Evolutionary conservation across 768 basidiomycete genomes (phyloP).

Genomic region (Dacryopinax spathularia): DNA sequence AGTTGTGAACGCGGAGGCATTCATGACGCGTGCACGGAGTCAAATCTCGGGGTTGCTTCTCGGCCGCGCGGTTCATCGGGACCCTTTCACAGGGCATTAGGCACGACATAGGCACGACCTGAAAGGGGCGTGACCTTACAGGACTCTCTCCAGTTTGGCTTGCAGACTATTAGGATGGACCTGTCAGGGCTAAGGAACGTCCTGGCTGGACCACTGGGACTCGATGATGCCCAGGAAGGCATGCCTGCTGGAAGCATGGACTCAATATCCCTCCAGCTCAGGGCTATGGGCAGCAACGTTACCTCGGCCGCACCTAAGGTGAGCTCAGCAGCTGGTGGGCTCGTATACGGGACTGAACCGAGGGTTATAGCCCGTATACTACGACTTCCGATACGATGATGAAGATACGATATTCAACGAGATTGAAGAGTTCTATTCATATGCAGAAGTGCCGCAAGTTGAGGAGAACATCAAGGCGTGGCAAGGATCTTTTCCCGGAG

Average conservation of each 20-base stretch:
- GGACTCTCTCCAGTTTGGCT: not conserved
- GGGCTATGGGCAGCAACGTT: not conserved
- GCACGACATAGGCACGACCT: too few relatives aligned
- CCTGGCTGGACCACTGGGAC: not conserved
- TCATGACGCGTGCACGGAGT: slow-evolving; percentile 2
- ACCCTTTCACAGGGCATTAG: too few relatives aligned
- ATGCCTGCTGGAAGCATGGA: not conserved
- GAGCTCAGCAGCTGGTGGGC: not conserved
- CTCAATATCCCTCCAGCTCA: not conserved
- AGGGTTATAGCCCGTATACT: slow-evolving; percentile 27
- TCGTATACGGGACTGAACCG: not conserved
- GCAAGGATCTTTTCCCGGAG: slow-evolving; percentile 67
- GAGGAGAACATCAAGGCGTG: slow-evolving; percentile 77
- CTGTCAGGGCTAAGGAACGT: not conserved
- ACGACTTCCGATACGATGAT: slow-evolving; percentile 90
- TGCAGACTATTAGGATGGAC: not conserved
- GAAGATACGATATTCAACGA: slow-evolving; percentile 93
- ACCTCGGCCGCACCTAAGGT: not conserved
- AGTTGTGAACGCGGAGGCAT: not conserved
- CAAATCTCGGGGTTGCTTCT: too few relatives aligned
- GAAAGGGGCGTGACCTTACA: too few relatives aligned
- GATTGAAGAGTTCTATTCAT: slow-evolving; percentile 95
- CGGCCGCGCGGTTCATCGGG: too few relatives aligned
- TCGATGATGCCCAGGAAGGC: slow-evolving; percentile 2
- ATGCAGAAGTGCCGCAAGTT: slow-evolving; percentile 85